Base-by-base conservation (phyloP, 139 green algal genomes). In the Nannochloris sp. region DNA sequence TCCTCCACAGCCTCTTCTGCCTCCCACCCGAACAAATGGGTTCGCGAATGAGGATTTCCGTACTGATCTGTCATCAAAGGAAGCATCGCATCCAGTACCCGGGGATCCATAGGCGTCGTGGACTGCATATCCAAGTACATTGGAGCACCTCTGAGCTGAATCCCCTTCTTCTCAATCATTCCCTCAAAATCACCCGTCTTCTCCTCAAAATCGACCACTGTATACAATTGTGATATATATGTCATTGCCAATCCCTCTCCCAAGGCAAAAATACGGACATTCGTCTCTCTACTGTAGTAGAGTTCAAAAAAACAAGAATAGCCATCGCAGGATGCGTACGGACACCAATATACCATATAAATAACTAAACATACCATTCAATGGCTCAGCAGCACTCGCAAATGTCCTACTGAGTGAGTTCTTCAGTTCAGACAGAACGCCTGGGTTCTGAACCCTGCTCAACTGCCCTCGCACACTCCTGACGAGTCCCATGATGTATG, bases 71-170 rank as follows among this genome's bases (percentile, higher is more conserved):
- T 91, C 67, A 96, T 86, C 75, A 86, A 97, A 1, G 94, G 94
- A 61, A 99, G 66, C 93, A 98, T 99, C 25, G 85, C 74, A 64
- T 99, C 93, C 0, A 97, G 68, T 11, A 97, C 94, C 1, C 92
- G 75, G 1, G 93, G 93, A 74, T 97, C 94, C 59, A 97, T 46
- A 0, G 91, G 93, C 2, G 93, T 97, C 16, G 93, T 98, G 8
- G 93, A 88, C 65, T 91, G 90, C 87, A 96, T 95, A 80, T 98
- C 93, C 26, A 98, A 77, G 80, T 97, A 98, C 53, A 97, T 68
- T 0, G 93, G 93, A 4, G 81, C 71, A 8, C 91, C 92, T 12
- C 63, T 64, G 31, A 97, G 75, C 29, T 71, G 66, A 44, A 97
- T 92, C 59, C 92, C 92, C 77, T 98, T 98, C 66, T 88, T 85